phyloP scores from a whole-genome alignment of 306 rosid species.

The Rosa lucieae region DNA sequence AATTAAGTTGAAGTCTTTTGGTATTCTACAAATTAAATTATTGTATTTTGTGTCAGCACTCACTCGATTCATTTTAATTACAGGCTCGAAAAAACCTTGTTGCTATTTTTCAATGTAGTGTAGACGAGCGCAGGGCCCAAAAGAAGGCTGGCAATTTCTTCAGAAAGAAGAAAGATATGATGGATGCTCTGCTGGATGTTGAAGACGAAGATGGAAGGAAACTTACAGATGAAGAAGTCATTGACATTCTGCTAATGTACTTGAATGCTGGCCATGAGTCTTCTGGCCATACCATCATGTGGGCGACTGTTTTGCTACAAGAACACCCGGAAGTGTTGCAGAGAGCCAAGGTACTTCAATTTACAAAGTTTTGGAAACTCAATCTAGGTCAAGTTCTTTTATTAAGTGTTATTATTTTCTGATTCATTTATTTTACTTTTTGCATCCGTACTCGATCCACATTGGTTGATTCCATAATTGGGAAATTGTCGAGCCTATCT shows the following conservation, averaged over 20 bases:
- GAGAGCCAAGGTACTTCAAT: conserved; percentile 65
- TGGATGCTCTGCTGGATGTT: conserved; percentile 77
- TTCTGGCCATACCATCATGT: conserved; percentile 90
- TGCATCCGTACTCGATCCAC: background rate
- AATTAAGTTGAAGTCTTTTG: background rate
- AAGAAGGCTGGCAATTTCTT: conserved; percentile 18
- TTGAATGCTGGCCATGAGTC: conserved; percentile 97
- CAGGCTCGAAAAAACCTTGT: conserved; percentile 80
- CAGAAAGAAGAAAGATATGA: conserved; percentile 59
- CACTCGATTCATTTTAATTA: background rate
- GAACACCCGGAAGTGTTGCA: conserved; percentile 52
- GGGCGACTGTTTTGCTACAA: conserved; percentile 62
- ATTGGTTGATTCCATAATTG: background rate
- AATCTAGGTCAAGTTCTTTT: background rate
- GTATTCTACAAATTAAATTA: background rate
- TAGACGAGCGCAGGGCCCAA: conserved; percentile 50
- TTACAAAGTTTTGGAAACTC: background rate
- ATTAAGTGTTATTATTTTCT: background rate
- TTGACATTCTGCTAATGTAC: conserved; percentile 84
- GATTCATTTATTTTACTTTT: background rate
- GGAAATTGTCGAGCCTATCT: background rate
- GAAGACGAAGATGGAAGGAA: conserved; percentile 78
- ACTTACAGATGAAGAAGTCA: conserved; percentile 61
- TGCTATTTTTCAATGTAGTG: conserved; percentile 57
- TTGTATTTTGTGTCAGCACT: background rate